Conservation (phyloP, 441 rosid genomes). For the Erodium moschatum region DNA sequence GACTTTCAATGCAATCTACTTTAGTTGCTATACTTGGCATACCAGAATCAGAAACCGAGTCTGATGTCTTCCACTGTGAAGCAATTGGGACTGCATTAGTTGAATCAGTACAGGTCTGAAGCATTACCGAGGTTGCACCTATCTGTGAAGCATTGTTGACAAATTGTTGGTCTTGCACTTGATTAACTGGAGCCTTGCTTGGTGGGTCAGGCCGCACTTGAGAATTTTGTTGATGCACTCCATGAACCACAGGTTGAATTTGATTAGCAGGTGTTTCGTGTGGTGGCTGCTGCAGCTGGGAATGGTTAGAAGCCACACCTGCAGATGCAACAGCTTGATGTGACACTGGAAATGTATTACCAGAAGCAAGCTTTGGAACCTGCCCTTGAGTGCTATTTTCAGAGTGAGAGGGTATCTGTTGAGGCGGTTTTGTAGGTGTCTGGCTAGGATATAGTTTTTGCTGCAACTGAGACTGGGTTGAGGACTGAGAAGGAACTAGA, state of each 20-base stretch:
- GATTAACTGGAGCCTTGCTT: constrained; percentile 53
- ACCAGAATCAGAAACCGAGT: constrained; percentile 32
- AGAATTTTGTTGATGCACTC: constrained; percentile 54
- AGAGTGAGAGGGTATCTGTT: constrained; percentile 21
- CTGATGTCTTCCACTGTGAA: constrained; percentile 50
- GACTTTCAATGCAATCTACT: constrained; percentile 30
- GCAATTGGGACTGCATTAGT: constrained; percentile 29
- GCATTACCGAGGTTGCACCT: constrained; percentile 36
- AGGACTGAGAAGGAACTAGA: constrained; percentile 43
- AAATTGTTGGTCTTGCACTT: constrained; percentile 38
- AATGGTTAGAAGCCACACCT: neutral
- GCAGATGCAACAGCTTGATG: constrained; percentile 38
- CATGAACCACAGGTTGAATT: constrained; percentile 43
- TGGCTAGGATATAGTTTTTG: constrained; percentile 46
- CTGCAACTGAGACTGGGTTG: constrained; percentile 49
- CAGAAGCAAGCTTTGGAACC: constrained; percentile 33
- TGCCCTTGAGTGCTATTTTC: no score
- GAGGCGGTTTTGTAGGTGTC: constrained; percentile 26
- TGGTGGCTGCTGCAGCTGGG: constrained; percentile 43
- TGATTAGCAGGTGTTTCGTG: constrained; percentile 57
- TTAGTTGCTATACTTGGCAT: constrained; percentile 39
- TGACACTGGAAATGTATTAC: constrained; percentile 33
- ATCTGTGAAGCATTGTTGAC: constrained; percentile 33
- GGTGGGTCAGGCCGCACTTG: constrained; percentile 40
- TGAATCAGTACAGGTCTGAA: constrained; percentile 47